Conservation (phyloP, 352 stramenopile species). For the Phytophthora citricola region DNA sequence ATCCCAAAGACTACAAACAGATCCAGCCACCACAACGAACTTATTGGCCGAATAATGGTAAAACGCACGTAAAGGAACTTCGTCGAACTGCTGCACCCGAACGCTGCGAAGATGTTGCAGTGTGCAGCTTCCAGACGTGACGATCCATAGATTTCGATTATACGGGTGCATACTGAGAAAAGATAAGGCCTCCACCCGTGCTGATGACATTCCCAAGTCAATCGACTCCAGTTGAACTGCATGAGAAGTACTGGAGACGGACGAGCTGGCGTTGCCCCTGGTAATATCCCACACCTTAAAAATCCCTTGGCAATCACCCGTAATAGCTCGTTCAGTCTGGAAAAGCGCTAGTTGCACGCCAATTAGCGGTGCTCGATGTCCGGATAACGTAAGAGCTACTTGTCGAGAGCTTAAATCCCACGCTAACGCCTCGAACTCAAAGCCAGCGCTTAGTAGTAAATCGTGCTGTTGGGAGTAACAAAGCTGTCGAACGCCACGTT, state of each 20-base stretch:
- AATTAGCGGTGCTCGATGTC: constrained; percentile 79
- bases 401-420: constrained; percentile 88
- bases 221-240: constrained; percentile 74
- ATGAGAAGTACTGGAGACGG: constrained; percentile 43
- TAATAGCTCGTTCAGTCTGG: constrained; percentile 85
- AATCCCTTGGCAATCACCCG: constrained; percentile 67
- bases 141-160: constrained; percentile 69
- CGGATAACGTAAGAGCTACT: constrained; percentile 65
- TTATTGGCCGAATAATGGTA: constrained; percentile 76
- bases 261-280: constrained; percentile 38
- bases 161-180: constrained; percentile 66
- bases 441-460: constrained; percentile 80
- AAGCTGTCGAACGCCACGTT: constrained; percentile 75
- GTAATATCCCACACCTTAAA: constrained; percentile 91
- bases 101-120: constrained; percentile 65
- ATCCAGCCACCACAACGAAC: constrained; percentile 68
- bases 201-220: constrained; percentile 59
- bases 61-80: constrained; percentile 74
- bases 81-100: constrained; percentile 72
- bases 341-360: constrained; percentile 75
- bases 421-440: constrained; percentile 84
- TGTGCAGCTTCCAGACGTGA: constrained; percentile 51
- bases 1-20: constrained; percentile 78
- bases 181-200: constrained; percentile 56
- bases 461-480: constrained; percentile 81